Percentiles rank a stretch among this genome's conserved stretches.
Evolutionary conservation across 2,329 filamentous ascomycete genomes (phyloP).

Genomic region (Cladosporium sp.): DNA sequence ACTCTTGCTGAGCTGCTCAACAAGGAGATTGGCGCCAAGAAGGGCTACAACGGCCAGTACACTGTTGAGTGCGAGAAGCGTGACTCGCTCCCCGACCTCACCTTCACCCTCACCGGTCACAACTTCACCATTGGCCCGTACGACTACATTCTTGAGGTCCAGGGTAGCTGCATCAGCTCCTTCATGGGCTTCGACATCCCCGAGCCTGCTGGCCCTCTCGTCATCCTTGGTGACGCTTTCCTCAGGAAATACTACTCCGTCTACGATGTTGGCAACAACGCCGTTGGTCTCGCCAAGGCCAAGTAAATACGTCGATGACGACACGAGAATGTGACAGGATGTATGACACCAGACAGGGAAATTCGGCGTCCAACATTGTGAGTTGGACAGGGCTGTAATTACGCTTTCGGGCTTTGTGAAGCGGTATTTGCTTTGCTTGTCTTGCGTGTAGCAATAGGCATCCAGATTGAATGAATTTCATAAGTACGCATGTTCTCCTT

Average conservation of each 20-base stretch:
- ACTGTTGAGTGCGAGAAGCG: constrained; percentile 85
- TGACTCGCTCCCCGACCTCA: constrained; percentile 81
- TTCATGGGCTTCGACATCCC: constrained; percentile 93
- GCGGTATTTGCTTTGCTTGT: constrained; percentile 6
- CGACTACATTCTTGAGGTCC: constrained; percentile 95
- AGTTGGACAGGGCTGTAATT: constrained; percentile 11
- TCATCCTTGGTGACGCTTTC: constrained; percentile 87
- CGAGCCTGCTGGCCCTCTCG: constrained; percentile 83
- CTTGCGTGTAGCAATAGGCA: constrained; percentile 15
- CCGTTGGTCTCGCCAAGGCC: constrained; percentile 84
- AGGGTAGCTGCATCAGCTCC: constrained; percentile 92
- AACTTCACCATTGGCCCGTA: constrained; percentile 87
- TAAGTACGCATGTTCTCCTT: not conserved
- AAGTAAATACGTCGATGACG: constrained; percentile 52
- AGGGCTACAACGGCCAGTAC: constrained; percentile 96
- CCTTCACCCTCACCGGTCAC: constrained; percentile 84
- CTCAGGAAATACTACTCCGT: constrained; percentile 88
- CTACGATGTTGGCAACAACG: constrained; percentile 87
- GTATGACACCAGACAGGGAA: not conserved
- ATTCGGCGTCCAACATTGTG: not conserved
- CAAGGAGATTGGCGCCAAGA: constrained; percentile 96
- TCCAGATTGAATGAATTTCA: constrained; percentile 13
- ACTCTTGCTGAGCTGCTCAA: constrained; percentile 94
- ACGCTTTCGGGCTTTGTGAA: constrained; percentile 7
- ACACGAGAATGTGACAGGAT: constrained; percentile 8